Base-by-base conservation (phyloP, 75 land plant species). In the Chamaecyparis obtusa region DNA sequence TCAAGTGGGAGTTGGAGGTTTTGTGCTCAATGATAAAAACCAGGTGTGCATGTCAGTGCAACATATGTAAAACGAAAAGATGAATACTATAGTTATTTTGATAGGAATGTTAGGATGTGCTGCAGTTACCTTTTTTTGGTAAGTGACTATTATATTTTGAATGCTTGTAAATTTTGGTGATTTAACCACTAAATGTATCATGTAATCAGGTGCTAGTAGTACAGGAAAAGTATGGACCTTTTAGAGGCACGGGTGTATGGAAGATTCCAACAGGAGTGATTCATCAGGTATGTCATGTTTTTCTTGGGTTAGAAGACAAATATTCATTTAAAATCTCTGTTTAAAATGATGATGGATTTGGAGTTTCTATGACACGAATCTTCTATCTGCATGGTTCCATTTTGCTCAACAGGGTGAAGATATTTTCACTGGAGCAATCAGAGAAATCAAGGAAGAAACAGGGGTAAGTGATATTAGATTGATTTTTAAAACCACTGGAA, bases 371-470 rank as follows among this genome's bases (percentile, higher is more conserved):
- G 9, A 24, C n/a, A 67, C 27, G 71, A 67, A 67, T 24, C 30
- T 67, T 67, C 71, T 27, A 67, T 67, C 30, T 67, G 71, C 71
- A 64, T 4, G 35, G n/a, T 30, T 57, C 84, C 9, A 35, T 75
- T 27, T 55, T 55, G 35, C n/a, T 85, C 55, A 64, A 54, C 92
- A 93, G 94, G 93, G 90, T 78, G 94, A 93, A 78, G 92, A 93
- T 55, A 93, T 93, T 79, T 91, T 86, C 87, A 85, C 56, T 16
- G 94, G 93, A 81, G 94, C 91, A 67, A 86, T 93, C 33, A 86
- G 94, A 87, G 94, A 93, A 87, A 91, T 93, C 30, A 91, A 91
- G 74, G 94, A 93, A 76, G 94, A 93, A 91, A 93, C 94, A 84
- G 94, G 94, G 87, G 94, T 93, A 93, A 77, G 27, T 67, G 30